Percentiles rank a stretch among this genome's conserved stretches.
These are phyloP conservation scores for Penicillium sp. DNA, from an alignment of 2,329 filamentous ascomycete species.

Conservation along the genomic window DNA sequence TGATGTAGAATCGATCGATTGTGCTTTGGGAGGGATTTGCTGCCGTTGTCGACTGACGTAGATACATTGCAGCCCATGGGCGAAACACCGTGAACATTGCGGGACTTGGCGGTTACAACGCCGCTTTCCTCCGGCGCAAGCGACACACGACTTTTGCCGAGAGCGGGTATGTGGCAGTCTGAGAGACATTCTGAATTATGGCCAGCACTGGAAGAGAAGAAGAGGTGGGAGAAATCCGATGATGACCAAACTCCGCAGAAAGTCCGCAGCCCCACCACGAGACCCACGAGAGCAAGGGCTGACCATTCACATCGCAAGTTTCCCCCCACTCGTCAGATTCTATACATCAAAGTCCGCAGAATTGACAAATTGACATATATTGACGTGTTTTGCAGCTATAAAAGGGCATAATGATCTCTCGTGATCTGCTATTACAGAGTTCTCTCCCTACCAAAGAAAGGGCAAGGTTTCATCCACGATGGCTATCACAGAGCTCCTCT, in stretches of 20 bases:
- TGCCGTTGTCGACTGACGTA: slow-evolving; percentile 4
- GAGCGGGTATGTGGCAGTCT: slow-evolving; percentile 1
- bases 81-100: slow-evolving; percentile 15
- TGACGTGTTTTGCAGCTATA: background rate
- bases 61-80: slow-evolving; percentile 8
- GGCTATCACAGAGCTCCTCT: slow-evolving; percentile 11
- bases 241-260: background rate
- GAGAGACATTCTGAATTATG: slow-evolving; percentile 2
- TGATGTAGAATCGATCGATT: background rate
- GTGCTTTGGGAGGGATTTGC: background rate
- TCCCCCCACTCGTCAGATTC: background rate
- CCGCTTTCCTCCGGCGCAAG: slow-evolving; percentile 14
- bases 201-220: background rate
- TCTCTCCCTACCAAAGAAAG: background rate
- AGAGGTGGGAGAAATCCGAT: background rate
- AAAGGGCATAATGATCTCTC: background rate
- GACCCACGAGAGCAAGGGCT: background rate
- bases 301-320: background rate
- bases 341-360: background rate
- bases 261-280: background rate
- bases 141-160: slow-evolving; percentile 15
- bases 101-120: slow-evolving; percentile 16
- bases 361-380: background rate
- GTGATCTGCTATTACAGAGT: background rate
- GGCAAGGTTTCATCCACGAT: background rate